These are phyloP conservation scores for Stachybotrys elegans DNA, from an alignment of 2,329 filamentous ascomycete species.

Conservation along the genomic window DNA sequence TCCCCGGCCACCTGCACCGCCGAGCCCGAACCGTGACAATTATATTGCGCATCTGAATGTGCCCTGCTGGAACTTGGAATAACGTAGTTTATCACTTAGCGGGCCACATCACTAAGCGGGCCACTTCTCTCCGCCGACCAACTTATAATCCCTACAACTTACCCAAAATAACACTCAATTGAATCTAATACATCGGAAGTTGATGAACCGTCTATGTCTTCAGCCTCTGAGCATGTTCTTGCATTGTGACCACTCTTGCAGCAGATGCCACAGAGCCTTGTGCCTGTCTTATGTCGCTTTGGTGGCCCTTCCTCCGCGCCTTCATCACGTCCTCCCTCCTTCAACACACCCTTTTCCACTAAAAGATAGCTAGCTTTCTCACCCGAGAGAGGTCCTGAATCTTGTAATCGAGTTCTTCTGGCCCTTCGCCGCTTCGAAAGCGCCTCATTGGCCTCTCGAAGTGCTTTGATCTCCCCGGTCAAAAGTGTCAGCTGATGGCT, in stretches of 20 bases:
- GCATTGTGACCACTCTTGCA: conserved; percentile 2
- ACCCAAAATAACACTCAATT: conserved; percentile 1
- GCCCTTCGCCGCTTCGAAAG: conserved; percentile 5
- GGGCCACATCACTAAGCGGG: neutral
- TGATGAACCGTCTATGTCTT: neutral
- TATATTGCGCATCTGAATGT: too few species aligned
- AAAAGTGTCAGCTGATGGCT: conserved; percentile 4
- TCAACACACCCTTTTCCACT: neutral
- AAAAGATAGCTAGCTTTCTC: neutral
- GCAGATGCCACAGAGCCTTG: conserved; percentile 2
- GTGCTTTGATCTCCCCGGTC: conserved; percentile 4
- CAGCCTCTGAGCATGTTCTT: conserved; percentile 2
- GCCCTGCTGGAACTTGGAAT: too few species aligned
- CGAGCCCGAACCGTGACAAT: neutral
- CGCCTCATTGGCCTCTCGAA: conserved; percentile 4
- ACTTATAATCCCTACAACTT: conserved; percentile 2
- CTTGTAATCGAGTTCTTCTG: conserved; percentile 4
- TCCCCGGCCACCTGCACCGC: neutral
- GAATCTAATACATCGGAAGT: neutral
- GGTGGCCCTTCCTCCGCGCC: conserved; percentile 1
- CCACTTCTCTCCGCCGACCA: conserved; percentile 2
- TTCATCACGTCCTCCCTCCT: conserved; percentile 1
- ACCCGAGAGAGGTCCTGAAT: conserved; percentile 5
- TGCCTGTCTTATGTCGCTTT: conserved; percentile 1
- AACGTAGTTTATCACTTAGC: neutral